A percentile compares a stretch with the other conserved stretches of the same genome.
These are phyloP conservation scores for Brasilioporus rufonigricans DNA, from an alignment of 768 basidiomycete species.

Conservation along the genomic window DNA sequence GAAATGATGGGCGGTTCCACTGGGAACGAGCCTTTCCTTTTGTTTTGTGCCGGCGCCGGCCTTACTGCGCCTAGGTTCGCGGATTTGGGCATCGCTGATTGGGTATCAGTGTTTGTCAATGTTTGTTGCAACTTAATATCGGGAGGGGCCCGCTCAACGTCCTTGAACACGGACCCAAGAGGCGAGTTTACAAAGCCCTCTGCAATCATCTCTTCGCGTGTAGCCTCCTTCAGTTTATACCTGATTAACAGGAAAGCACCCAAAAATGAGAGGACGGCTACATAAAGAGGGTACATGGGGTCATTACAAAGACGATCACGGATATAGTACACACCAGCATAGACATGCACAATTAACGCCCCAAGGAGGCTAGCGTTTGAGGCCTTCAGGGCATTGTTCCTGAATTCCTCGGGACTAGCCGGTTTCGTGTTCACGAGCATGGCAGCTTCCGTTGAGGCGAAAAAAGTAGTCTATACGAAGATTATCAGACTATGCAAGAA, in stretches of 20 bases:
- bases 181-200: constrained; percentile 33
- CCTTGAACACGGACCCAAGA: constrained; percentile 5
- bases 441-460: constrained; percentile 56
- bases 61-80: neutral
- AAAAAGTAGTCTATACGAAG: constrained; percentile 54
- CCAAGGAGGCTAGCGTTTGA: constrained; percentile 49
- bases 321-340: constrained; percentile 39
- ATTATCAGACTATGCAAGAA: neutral
- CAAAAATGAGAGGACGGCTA: constrained; percentile 48
- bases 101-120: neutral
- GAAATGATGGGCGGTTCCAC: constrained; percentile 37
- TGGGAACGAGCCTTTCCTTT: constrained; percentile 1
- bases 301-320: neutral
- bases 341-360: constrained; percentile 53
- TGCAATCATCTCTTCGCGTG: constrained; percentile 42
- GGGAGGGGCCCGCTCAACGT: constrained; percentile 10
- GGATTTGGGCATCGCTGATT: neutral
- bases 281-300: neutral
- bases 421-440: constrained; percentile 47
- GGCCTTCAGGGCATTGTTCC: constrained; percentile 22
- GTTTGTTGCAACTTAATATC: constrained; percentile 1
- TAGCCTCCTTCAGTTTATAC: constrained; percentile 55
- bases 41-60: neutral
- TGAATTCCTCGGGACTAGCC: constrained; percentile 6
- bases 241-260: constrained; percentile 55